phyloP scores from a whole-genome alignment of 1,139 yeast species.

The Saccharomycopsis crataegensis region DNA sequence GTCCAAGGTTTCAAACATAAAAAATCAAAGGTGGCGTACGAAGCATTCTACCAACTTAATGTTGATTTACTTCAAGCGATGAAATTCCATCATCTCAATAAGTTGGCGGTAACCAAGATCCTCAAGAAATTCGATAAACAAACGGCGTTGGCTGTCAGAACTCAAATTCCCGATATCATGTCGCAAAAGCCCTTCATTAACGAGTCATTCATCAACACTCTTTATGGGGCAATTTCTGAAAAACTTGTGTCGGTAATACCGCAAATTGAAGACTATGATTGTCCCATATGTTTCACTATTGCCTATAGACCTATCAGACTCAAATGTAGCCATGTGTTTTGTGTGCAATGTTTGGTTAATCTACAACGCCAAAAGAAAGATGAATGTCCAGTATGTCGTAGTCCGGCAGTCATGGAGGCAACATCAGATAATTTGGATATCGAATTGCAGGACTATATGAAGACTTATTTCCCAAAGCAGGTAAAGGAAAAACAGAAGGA shows the following conservation, averaged over 20 bases:
- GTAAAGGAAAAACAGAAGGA: slow-evolving; percentile 54
- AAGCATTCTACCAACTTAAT: slow-evolving; percentile 46
- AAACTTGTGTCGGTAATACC: slow-evolving; percentile 53
- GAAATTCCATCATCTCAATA: slow-evolving; percentile 55
- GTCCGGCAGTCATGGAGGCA: slow-evolving; percentile 47
- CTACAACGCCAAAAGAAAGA: slow-evolving; percentile 50
- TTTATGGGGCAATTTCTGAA: slow-evolving; percentile 49
- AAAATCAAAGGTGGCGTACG: slow-evolving; percentile 40
- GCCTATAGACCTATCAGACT: slow-evolving; percentile 66
- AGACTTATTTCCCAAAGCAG: slow-evolving; percentile 57
- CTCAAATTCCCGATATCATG: slow-evolving; percentile 36
- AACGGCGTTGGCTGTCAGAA: slow-evolving; percentile 47
- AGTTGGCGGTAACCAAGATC: slow-evolving; percentile 58
- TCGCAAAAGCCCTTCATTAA: slow-evolving; percentile 41
- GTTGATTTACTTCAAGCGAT: slow-evolving; percentile 48
- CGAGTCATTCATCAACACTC: slow-evolving; percentile 45
- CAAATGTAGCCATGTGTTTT: slow-evolving; percentile 58
- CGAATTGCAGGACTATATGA: slow-evolving; percentile 46
- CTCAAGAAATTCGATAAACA: slow-evolving; percentile 70
- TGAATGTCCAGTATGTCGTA: slow-evolving; percentile 64
- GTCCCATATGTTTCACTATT: slow-evolving; percentile 64
- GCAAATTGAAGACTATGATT: slow-evolving; percentile 65
- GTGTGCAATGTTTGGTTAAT: slow-evolving; percentile 64
- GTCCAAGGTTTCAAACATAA: slow-evolving; percentile 41
- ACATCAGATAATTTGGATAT: slow-evolving; percentile 53